Percentiles rank a stretch among this genome's conserved stretches.
Evolutionary conservation across 2,329 filamentous ascomycete genomes (phyloP).

Genomic region (Mollisia scopiformis): DNA sequence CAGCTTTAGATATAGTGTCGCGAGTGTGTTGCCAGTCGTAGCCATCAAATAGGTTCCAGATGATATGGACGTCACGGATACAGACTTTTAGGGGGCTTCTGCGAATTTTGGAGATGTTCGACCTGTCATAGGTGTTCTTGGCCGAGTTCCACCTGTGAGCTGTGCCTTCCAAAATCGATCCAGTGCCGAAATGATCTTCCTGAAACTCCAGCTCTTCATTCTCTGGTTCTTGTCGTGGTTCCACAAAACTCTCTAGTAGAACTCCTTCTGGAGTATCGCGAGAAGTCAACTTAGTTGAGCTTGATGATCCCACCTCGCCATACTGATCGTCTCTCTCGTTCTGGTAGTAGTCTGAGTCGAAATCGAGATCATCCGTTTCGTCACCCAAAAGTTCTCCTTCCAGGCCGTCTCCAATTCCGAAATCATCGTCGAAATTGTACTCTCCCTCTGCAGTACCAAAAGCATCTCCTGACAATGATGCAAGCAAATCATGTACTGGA

Average conservation of each 20-base stretch:
- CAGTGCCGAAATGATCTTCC: slow-evolving; percentile 75
- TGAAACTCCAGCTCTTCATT: slow-evolving; percentile 69
- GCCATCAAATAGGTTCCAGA: slow-evolving; percentile 97
- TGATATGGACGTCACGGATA: slow-evolving; percentile 86
- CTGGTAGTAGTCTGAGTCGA: slow-evolving; percentile 52
- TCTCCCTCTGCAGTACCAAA: slow-evolving; percentile 67
- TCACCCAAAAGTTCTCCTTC: slow-evolving; percentile 47
- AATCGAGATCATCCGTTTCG: slow-evolving; percentile 42
- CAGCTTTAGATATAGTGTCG: slow-evolving; percentile 83
- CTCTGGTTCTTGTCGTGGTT: slow-evolving; percentile 43
- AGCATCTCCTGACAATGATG: slow-evolving; percentile 86
- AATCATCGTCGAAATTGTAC: slow-evolving; percentile 66
- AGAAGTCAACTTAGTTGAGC: slow-evolving; percentile 33
- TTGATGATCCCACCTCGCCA: slow-evolving; percentile 29
- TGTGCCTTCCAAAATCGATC: slow-evolving; percentile 62
- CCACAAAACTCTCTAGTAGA: slow-evolving; percentile 46
- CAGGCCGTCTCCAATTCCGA: slow-evolving; percentile 52
- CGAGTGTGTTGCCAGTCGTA: slow-evolving; percentile 94
- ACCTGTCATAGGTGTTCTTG: slow-evolving; percentile 72
- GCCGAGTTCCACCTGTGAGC: slow-evolving; percentile 81
- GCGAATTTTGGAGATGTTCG: slow-evolving; percentile 62
- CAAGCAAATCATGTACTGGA: slow-evolving; percentile 84
- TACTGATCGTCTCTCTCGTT: slow-evolving; percentile 36
- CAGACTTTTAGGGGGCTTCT: slow-evolving; percentile 76
- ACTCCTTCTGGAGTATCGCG: slow-evolving; percentile 50